Evolutionary conservation across 495 filamentous ascomycete species (phyloP).

Genomic region (Massariosphaeria phaeospora): DNA sequence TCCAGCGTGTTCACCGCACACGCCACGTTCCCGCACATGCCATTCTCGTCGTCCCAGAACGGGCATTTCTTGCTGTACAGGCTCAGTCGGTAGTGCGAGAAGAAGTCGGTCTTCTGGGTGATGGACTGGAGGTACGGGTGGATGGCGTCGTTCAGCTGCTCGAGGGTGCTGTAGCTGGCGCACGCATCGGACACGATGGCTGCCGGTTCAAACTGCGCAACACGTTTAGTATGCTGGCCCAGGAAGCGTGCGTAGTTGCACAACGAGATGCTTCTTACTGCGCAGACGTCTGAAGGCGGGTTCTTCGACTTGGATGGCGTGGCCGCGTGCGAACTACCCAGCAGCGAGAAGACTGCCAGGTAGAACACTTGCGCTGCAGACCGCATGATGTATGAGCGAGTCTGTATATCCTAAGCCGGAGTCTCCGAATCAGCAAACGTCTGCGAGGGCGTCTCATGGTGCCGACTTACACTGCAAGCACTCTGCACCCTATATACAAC

Average conservation of each 20-base stretch:
- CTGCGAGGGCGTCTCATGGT: slow-evolving; percentile 10
- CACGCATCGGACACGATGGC: slow-evolving; percentile 80
- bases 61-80: slow-evolving; percentile 94
- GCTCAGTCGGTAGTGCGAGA: slow-evolving; percentile 93
- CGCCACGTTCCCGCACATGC: slow-evolving; percentile 95
- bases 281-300: slow-evolving; percentile 55
- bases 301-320: slow-evolving; percentile 37
- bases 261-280: slow-evolving; percentile 49
- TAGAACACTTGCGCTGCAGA: slow-evolving; percentile 65
- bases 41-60: slow-evolving; percentile 89
- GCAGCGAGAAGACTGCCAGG: slow-evolving; percentile 70
- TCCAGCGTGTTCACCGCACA: slow-evolving; percentile 97
- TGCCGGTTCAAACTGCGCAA: slow-evolving; percentile 55
- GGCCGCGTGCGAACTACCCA: slow-evolving; percentile 43
- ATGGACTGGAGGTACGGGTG: slow-evolving; percentile 76
- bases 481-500: slow-evolving; percentile 6
- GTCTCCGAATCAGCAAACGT: slow-evolving; percentile 27
- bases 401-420: background rate
- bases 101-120: slow-evolving; percentile 88
- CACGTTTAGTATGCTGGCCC: slow-evolving; percentile 19
- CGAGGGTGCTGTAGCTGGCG: slow-evolving; percentile 84
- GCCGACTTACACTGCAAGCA: slow-evolving; percentile 21
- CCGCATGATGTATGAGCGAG: slow-evolving; percentile 49
- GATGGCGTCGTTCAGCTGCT: slow-evolving; percentile 71
- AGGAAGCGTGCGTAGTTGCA: slow-evolving; percentile 8